A percentile compares a stretch with the other conserved stretches of the same genome.
Evolutionary conservation across 208 protist species (phyloP).

Genomic region (Trypanosoma rangeli): DNA sequence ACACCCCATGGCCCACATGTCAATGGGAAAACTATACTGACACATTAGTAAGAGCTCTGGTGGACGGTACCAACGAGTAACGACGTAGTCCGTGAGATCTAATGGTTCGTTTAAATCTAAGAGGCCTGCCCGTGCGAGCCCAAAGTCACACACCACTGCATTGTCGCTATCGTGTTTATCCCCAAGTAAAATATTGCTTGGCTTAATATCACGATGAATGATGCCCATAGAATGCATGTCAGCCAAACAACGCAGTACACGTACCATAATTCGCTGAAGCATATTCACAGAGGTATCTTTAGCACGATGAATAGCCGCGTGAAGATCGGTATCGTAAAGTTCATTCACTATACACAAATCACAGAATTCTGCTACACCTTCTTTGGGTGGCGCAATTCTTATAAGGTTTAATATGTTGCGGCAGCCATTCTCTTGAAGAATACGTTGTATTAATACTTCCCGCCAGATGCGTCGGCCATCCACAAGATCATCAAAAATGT

Average conservation of each 20-base stretch:
- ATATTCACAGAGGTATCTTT: constrained; percentile 69
- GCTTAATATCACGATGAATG: constrained; percentile 97
- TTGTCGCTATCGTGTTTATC: constrained; percentile 76
- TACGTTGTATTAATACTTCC: constrained; percentile 94
- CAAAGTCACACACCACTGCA: constrained; percentile 94
- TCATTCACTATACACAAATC: constrained; percentile 91
- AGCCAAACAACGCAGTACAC: constrained; percentile 94
- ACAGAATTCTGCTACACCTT: constrained; percentile 69
- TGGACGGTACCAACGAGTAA: constrained; percentile 99
- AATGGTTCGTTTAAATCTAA: constrained; percentile 64
- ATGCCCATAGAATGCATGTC: constrained; percentile 97
- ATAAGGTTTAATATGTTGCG: constrained; percentile 90
- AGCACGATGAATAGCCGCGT: constrained; percentile 60
- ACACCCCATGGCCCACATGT: constrained; percentile 99
- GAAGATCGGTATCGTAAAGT: constrained; percentile 95
- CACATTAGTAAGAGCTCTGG: constrained; percentile 98
- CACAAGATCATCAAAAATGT: constrained; percentile 95
- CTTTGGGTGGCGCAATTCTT: constrained; percentile 69
- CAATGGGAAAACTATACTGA: constrained; percentile 89
- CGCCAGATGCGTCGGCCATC: constrained; percentile 96
- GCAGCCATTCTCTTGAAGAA: constrained; percentile 91
- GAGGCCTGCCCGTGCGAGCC: constrained; percentile 80
- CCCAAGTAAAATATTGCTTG: constrained; percentile 94
- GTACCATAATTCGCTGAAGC: constrained; percentile 94
- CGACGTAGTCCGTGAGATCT: constrained; percentile 96